Evolutionary conservation across 306 rosid species (phyloP).

Genomic region (Pyrus betulifolia): DNA sequence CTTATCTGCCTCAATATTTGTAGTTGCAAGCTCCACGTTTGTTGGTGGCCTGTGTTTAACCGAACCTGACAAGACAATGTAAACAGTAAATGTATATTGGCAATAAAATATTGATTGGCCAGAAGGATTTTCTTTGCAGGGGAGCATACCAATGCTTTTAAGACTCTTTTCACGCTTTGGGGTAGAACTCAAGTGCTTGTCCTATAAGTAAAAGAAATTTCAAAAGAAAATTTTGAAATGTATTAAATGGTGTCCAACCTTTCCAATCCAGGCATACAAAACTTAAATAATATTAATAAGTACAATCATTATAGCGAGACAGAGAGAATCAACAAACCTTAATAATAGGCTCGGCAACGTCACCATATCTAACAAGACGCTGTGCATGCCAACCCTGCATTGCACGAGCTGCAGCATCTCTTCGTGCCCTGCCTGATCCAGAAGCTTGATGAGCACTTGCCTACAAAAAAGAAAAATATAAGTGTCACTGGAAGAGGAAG

Average conservation of each 20-base stretch:
- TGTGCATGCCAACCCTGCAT: constrained; percentile 96
- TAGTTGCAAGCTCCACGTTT: constrained; percentile 41
- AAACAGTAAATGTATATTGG: constrained; percentile 18
- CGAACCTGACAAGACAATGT: constrained; percentile 37
- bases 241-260: constrained; percentile 1
- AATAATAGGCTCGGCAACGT: constrained; percentile 62
- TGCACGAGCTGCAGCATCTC: constrained; percentile 92
- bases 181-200: constrained; percentile 55
- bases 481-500: neutral
- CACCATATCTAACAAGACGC: constrained; percentile 71
- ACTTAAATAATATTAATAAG: neutral
- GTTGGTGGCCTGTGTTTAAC: constrained; percentile 53
- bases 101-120: constrained; percentile 5
- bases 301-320: neutral
- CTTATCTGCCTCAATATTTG: constrained; percentile 53
- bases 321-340: constrained; percentile 52
- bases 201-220: constrained; percentile 30
- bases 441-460: constrained; percentile 51
- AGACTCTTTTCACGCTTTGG: constrained; percentile 76
- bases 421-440: constrained; percentile 81
- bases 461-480: constrained; percentile 18
- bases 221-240: constrained; percentile 9
- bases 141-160: constrained; percentile 57
- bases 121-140: constrained; percentile 4
- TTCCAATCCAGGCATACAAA: neutral